A percentile compares a stretch with the other conserved stretches of the same genome.
Conservation (phyloP, 2,329 filamentous ascomycete genomes). For the Pseudogymnoascus sp. region DNA sequence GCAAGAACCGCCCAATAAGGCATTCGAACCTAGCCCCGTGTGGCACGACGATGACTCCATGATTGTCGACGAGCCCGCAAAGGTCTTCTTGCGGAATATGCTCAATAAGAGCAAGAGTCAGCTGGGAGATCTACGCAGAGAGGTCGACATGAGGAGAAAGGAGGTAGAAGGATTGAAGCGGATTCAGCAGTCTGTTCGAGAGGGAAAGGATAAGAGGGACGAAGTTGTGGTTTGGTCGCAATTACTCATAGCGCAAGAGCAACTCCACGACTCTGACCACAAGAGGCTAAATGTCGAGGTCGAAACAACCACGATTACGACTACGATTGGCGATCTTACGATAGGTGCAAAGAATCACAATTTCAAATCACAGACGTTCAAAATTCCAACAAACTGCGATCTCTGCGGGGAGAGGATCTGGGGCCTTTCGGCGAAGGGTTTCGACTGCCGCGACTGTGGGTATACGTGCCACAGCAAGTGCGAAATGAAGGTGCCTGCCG, state of each 20-base stretch:
- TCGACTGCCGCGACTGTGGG: constrained; percentile 91
- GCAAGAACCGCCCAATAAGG: constrained; percentile 77
- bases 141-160: constrained; percentile 76
- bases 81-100: constrained; percentile 85
- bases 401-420: constrained; percentile 94
- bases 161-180: constrained; percentile 76
- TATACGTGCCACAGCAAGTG: constrained; percentile 99
- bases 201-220: constrained; percentile 81
- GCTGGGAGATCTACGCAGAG: constrained; percentile 69
- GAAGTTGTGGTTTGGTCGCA: constrained; percentile 77
- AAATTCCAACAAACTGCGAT: constrained; percentile 97
- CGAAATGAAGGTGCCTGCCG: constrained; percentile 95
- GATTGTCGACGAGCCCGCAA: constrained; percentile 78
- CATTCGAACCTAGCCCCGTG: constrained; percentile 88
- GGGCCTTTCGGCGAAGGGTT: constrained; percentile 93
- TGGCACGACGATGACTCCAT: constrained; percentile 93
- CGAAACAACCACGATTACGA: constrained; percentile 87
- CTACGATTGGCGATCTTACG: constrained; percentile 84
- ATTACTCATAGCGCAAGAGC: constrained; percentile 79
- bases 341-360: constrained; percentile 91
- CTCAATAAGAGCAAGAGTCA: constrained; percentile 84
- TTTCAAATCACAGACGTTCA: constrained; percentile 98
- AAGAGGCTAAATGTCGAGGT: constrained; percentile 83
- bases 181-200: constrained; percentile 66
- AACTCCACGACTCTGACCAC: constrained; percentile 75